phyloP scores from a whole-genome alignment of 371 early-diverging fungal genomes.

The Basidiobolus heterosporus region DNA sequence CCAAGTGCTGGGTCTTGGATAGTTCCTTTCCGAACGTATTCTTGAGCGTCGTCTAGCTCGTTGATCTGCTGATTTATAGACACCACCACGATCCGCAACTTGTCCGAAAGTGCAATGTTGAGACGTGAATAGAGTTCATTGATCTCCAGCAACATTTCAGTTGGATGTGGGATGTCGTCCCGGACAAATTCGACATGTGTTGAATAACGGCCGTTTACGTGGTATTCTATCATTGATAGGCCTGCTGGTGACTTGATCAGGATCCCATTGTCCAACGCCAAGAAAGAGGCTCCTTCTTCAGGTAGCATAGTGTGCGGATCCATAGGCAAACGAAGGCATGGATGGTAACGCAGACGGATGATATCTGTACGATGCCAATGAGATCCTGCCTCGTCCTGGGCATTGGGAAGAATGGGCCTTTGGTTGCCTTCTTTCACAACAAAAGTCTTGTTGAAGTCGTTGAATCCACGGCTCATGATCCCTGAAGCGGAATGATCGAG shows the following conservation, averaged over 20 bases:
- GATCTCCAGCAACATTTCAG: background rate
- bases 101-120: conserved; percentile 12
- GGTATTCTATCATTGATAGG: conserved; percentile 31
- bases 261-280: conserved; percentile 19
- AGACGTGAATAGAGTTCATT: conserved; percentile 9
- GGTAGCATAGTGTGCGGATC: conserved; percentile 12
- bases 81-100: conserved; percentile 17
- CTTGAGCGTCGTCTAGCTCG: conserved; percentile 12
- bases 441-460: conserved; percentile 46
- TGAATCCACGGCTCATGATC: conserved; percentile 47
- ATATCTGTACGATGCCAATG: conserved; percentile 47
- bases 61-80: conserved; percentile 16
- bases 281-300: conserved; percentile 7
- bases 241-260: conserved; percentile 24
- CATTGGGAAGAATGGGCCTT: conserved; percentile 21
- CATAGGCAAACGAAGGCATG: conserved; percentile 29
- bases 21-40: conserved; percentile 11
- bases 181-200: conserved; percentile 30
- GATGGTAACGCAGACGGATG: conserved; percentile 40
- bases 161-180: conserved; percentile 1
- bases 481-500: conserved; percentile 35
- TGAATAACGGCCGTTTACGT: conserved; percentile 26
- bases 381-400: conserved; percentile 30
- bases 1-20: conserved; percentile 13
- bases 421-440: conserved; percentile 15